Evolutionary conservation across 1,284 basidiomycete species (phyloP).

Genomic region (Apiotrichum veenhuisii): DNA sequence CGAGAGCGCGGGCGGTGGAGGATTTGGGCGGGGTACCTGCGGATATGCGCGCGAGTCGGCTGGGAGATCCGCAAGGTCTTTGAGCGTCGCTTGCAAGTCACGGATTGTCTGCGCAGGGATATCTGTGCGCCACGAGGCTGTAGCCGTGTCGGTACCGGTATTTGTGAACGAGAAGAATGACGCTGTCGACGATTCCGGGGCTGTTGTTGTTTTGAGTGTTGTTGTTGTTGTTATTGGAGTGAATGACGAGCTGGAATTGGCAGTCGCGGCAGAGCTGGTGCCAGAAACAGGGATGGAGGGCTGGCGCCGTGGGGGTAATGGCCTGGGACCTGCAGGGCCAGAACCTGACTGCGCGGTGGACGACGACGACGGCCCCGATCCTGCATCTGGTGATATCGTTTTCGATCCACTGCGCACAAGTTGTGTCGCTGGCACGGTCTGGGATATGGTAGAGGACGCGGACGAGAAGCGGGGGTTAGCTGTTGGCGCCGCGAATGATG

Average conservation of each 20-base stretch:
- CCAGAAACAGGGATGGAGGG: neutral
- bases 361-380: neutral
- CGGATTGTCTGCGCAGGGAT: neutral
- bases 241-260: too few species aligned
- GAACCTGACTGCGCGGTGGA: too few species aligned
- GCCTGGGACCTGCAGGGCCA: neutral
- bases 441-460: too few species aligned
- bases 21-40: neutral
- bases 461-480: too few species aligned
- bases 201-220: neutral
- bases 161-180: neutral
- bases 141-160: neutral
- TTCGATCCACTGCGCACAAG: neutral
- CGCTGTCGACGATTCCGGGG: too few species aligned
- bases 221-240: neutral
- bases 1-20: neutral
- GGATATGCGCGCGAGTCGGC: neutral
- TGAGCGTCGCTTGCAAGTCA: constrained; percentile 1
- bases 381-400: neutral
- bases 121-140: neutral
- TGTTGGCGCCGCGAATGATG: too few species aligned
- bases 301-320: neutral
- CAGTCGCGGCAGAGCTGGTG: neutral
- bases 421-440: neutral
- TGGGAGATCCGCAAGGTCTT: neutral